Evolutionary conservation across 371 early-diverging fungal species (phyloP).

Genomic region (Mortierella sp.): DNA sequence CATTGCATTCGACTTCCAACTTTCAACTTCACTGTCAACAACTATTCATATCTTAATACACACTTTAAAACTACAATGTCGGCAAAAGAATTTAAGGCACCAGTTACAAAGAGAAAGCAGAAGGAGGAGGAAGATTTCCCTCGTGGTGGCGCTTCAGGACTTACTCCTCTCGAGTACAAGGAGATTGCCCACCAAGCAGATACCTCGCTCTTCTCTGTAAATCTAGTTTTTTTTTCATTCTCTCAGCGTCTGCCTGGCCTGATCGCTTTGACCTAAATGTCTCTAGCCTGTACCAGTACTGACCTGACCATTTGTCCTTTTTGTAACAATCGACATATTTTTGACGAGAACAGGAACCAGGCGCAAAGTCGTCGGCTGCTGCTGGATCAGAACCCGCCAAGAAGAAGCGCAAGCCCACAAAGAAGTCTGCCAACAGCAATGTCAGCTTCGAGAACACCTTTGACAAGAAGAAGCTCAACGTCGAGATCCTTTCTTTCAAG

Average conservation of each 20-base stretch:
- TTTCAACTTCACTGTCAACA: no score
- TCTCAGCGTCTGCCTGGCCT: neutral
- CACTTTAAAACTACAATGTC: constrained; percentile 32
- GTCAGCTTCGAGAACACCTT: constrained; percentile 56
- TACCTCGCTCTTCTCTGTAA: constrained; percentile 56
- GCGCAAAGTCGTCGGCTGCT: constrained; percentile 10
- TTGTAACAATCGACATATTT: neutral
- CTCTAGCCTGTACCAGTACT: neutral
- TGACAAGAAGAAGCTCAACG: constrained; percentile 58
- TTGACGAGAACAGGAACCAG: constrained; percentile 41
- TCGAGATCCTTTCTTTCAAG: constrained; percentile 73
- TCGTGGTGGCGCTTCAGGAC: constrained; percentile 83
- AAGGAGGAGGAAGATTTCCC: constrained; percentile 72
- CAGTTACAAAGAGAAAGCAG: constrained; percentile 52
- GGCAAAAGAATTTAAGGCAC: constrained; percentile 55
- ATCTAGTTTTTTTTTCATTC: neutral
- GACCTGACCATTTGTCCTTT: constrained; percentile 2
- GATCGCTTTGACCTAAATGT: neutral
- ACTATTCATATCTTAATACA: no score
- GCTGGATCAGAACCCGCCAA: constrained; percentile 61
- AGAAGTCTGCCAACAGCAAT: constrained; percentile 35
- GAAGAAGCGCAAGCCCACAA: constrained; percentile 67
- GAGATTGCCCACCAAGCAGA: constrained; percentile 83
- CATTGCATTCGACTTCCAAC: neutral
- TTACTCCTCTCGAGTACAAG: constrained; percentile 88